These are phyloP conservation scores for Colletotrichum tabaci DNA, from an alignment of 2,329 filamentous ascomycete genomes.

Conservation along the genomic window DNA sequence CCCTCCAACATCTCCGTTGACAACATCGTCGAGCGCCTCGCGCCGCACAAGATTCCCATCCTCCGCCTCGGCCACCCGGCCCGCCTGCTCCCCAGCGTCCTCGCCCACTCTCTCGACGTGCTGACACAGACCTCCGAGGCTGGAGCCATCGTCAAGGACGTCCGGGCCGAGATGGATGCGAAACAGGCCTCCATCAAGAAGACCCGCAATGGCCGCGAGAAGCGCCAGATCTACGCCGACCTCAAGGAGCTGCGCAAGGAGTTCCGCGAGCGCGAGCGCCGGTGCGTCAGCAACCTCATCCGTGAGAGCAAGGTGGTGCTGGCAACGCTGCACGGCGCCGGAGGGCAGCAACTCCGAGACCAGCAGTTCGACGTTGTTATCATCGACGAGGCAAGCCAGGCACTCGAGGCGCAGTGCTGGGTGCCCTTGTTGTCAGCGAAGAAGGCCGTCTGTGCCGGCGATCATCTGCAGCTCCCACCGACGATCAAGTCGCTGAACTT, in stretches of 20 bases:
- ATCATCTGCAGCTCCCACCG: slow-evolving; percentile 93
- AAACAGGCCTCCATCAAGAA: slow-evolving; percentile 93
- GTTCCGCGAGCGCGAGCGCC: slow-evolving; percentile 86
- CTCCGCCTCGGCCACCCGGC: slow-evolving; percentile 94
- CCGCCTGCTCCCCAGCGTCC: slow-evolving; percentile 86
- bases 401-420: slow-evolving; percentile 97
- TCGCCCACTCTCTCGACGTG: slow-evolving; percentile 92
- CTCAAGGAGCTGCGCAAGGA: slow-evolving; percentile 90
- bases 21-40: slow-evolving; percentile 95
- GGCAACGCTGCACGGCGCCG: slow-evolving; percentile 92
- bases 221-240: slow-evolving; percentile 86
- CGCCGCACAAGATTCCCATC: slow-evolving; percentile 87
- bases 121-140: slow-evolving; percentile 93
- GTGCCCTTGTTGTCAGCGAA: slow-evolving; percentile 85
- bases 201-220: slow-evolving; percentile 84
- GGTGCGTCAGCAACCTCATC: slow-evolving; percentile 84
- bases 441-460: slow-evolving; percentile 92
- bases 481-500: slow-evolving; percentile 87
- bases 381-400: slow-evolving; percentile 96
- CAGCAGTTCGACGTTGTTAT: slow-evolving; percentile 93
- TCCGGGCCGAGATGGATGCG: slow-evolving; percentile 91
- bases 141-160: slow-evolving; percentile 89
- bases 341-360: slow-evolving; percentile 84
- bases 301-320: slow-evolving; percentile 87
- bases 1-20: slow-evolving; percentile 98